Evolutionary conservation across 192 early-diverging fungal genomes (phyloP).

Genomic region (Coemansia sp.): DNA sequence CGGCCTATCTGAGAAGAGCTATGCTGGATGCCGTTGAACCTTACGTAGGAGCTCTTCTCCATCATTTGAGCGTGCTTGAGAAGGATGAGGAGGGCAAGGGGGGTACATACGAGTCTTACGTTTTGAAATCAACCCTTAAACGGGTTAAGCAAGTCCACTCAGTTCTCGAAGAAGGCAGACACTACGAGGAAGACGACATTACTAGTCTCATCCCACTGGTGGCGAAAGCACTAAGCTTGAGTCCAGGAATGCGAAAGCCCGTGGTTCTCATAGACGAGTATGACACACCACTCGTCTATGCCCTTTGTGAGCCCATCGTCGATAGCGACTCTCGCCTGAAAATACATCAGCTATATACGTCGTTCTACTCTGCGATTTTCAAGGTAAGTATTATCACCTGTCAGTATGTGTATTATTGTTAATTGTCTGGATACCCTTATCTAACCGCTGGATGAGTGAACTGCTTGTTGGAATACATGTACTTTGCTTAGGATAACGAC

Average conservation of each 20-base stretch:
- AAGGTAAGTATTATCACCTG: background rate
- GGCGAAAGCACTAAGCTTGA: background rate
- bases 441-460: no score
- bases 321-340: background rate
- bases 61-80: background rate
- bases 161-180: background rate
- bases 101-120: background rate
- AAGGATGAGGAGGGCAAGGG: background rate
- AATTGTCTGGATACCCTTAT: background rate
- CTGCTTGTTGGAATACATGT: no score
- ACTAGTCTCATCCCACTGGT: background rate
- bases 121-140: background rate
- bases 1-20: background rate
- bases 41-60: background rate
- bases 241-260: background rate
- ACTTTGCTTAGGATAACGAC: background rate
- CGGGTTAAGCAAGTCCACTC: background rate
- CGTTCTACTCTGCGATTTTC: background rate
- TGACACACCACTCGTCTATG: background rate
- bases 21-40: background rate
- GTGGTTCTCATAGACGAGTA: slow-evolving; percentile 5
- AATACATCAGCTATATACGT: background rate
- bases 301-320: background rate
- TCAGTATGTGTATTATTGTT: background rate
- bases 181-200: background rate